Evolutionary conservation across 108 stramenopile species (phyloP).

Genomic region (Pseudonitzschia pungens): DNA sequence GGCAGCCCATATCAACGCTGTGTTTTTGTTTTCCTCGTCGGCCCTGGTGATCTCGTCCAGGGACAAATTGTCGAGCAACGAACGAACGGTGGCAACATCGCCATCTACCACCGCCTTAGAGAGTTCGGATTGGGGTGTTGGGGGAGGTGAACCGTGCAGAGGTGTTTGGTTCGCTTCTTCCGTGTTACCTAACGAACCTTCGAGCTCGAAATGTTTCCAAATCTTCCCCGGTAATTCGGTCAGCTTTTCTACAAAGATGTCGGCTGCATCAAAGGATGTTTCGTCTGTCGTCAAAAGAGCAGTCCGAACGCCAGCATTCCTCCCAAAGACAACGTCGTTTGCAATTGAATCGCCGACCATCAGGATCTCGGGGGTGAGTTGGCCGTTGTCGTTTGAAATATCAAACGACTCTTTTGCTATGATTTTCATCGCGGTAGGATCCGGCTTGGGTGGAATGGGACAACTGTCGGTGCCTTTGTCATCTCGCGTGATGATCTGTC

Average conservation of each 20-base stretch:
- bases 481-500: conserved; percentile 36
- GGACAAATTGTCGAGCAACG: not conserved
- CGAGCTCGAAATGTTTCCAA: conserved; percentile 27
- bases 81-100: conserved; percentile 14
- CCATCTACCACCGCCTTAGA: conserved; percentile 31
- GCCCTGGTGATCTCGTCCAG: conserved; percentile 4
- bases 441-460: conserved; percentile 42
- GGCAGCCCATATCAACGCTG: conserved; percentile 54
- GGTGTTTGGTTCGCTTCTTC: conserved; percentile 2
- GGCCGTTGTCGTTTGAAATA: not conserved
- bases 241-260: conserved; percentile 19
- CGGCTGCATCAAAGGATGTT: conserved; percentile 13
- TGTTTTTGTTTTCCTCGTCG: conserved; percentile 35
- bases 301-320: conserved; percentile 38
- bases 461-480: not conserved
- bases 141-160: conserved; percentile 18
- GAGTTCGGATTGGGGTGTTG: conserved; percentile 26
- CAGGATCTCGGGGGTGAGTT: conserved; percentile 19
- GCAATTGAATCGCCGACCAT: conserved; percentile 49
- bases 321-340: conserved; percentile 50
- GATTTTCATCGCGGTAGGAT: conserved; percentile 33
- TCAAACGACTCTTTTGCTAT: conserved; percentile 35
- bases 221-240: conserved; percentile 22
- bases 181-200: conserved; percentile 23
- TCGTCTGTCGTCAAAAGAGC: conserved; percentile 22